Evolutionary conservation across 352 stramenopile species (phyloP).

Genomic region (Achlya hypogyna): DNA sequence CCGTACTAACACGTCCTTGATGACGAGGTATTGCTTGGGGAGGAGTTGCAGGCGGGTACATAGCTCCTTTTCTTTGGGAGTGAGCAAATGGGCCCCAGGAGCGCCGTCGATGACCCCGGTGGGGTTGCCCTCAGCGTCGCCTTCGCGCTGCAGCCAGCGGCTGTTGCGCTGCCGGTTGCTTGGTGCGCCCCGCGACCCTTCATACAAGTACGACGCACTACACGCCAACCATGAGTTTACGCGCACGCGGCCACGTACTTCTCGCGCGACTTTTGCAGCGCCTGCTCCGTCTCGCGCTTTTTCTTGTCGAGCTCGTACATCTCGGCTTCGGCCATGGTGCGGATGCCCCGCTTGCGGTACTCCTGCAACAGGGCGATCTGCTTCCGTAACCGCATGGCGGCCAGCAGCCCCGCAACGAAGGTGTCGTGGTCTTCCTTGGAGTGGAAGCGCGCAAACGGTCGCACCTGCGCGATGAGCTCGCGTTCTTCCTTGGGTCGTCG

Average conservation of each 20-base stretch:
- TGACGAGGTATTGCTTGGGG: slow-evolving; percentile 91
- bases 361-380: slow-evolving; percentile 95
- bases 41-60: slow-evolving; percentile 86
- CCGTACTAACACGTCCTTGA: slow-evolving; percentile 92
- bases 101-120: slow-evolving; percentile 46
- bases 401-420: slow-evolving; percentile 88
- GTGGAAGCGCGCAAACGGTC: slow-evolving; percentile 94
- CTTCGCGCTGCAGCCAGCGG: slow-evolving; percentile 53
- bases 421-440: slow-evolving; percentile 88
- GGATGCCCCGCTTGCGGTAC: slow-evolving; percentile 92
- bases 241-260: slow-evolving; percentile 26
- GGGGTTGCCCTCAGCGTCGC: slow-evolving; percentile 26
- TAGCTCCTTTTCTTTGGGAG: slow-evolving; percentile 83
- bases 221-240: background rate
- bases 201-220: slow-evolving; percentile 75
- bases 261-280: slow-evolving; percentile 81
- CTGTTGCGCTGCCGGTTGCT: slow-evolving; percentile 54
- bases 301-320: slow-evolving; percentile 92
- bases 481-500: slow-evolving; percentile 91
- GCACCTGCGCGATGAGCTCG: slow-evolving; percentile 89
- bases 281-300: slow-evolving; percentile 87
- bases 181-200: slow-evolving; percentile 45
- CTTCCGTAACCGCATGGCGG: slow-evolving; percentile 88
- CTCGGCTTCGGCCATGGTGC: slow-evolving; percentile 89
- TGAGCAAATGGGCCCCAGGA: slow-evolving; percentile 81